Evolutionary conservation across 176 grass and related monocot genomes (phyloP), one percentile per base, ranked within the genome.

Genomic region (Tillandsia fasciculata): DNA sequence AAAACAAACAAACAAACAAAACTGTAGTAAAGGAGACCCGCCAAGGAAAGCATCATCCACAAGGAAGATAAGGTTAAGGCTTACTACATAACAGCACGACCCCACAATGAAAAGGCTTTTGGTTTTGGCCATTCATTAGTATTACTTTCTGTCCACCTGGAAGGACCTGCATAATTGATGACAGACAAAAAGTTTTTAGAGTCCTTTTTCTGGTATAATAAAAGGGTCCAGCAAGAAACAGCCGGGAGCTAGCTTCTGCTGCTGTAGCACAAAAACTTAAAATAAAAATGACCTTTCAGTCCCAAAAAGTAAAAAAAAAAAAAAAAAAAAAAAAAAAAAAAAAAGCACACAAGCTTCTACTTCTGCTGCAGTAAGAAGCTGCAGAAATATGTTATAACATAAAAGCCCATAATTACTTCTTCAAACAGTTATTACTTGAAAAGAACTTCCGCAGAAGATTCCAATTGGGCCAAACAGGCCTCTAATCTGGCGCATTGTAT

Each of bases 61-160:
- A 77, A 67, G 68, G 69, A 84, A 72, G 75, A 74, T 81, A 79
- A 79, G 67, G 61, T 48, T 48, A 72, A 72, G 78, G 74, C 77
- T 66, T 74, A 82, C 73, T 84, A 81, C 72, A 84, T 72, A 58
- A 26, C 75, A 86, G 54, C 57, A 81, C 66, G 63, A 68, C 22
- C 68, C 74, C 77, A 67, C 78, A 65, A 81, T 10, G 8, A 48
- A 79, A 67, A 33, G 56, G 54, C 27, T 48, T 26, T 69, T 11
- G 49, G 48, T 20, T 48, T 65, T 12, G 67, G 49, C 22, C 56
- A 64, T 75, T 66, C 80, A 65, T 52, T 11, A 42, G 64, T 17
- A 52, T 51, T 52, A 49, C 27, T 65, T 74, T 78, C 72, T 56
- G 70, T 74, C 33, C 76, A 52, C 64, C 73, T 66, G 54, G 47